These are phyloP conservation scores for Friedmanniomyces simplex DNA, from an alignment of 495 filamentous ascomycete genomes.

Conservation along the genomic window DNA sequence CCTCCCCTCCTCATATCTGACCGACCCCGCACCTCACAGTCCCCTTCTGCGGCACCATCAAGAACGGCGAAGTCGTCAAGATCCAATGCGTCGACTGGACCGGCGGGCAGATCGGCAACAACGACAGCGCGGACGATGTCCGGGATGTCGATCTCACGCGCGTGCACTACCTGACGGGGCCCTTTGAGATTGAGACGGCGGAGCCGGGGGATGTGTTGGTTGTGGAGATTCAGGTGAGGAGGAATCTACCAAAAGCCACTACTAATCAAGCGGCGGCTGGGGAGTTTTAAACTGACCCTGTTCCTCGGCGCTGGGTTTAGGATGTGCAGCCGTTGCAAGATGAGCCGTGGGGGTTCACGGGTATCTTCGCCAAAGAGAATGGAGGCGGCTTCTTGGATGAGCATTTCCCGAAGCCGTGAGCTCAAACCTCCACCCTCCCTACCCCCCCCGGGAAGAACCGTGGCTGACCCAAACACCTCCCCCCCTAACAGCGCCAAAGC, in stretches of 20 bases:
- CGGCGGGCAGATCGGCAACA: slow-evolving; percentile 72
- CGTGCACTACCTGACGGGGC: slow-evolving; percentile 82
- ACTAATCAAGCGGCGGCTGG: too few relatives aligned
- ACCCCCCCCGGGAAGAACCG: too few relatives aligned
- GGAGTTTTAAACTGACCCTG: too few relatives aligned
- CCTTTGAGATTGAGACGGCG: slow-evolving; percentile 81
- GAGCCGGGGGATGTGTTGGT: slow-evolving; percentile 78
- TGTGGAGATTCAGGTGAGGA: slow-evolving; percentile 77
- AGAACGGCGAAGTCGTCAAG: slow-evolving; percentile 81
- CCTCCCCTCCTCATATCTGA: too few relatives aligned
- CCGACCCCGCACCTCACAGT: slow-evolving; percentile 38
- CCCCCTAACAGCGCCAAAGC: slow-evolving; percentile 59
- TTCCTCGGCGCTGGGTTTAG: not conserved
- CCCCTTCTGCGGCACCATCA: slow-evolving; percentile 63
- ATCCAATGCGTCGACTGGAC: slow-evolving; percentile 78
- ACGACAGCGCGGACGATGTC: slow-evolving; percentile 83
- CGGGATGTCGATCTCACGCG: slow-evolving; percentile 73
- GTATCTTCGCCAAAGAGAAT: slow-evolving; percentile 71
- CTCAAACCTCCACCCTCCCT: not conserved
- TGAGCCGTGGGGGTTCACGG: slow-evolving; percentile 65
- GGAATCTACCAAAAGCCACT: too few relatives aligned
- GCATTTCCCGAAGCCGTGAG: slow-evolving; percentile 69
- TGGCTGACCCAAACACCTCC: not conserved
- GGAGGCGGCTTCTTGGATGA: slow-evolving; percentile 91
- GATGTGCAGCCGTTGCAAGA: not conserved